Percentiles rank a stretch among this genome's conserved stretches.
These are phyloP conservation scores for Firmiana major DNA, from an alignment of 345 rosid genomes.

Conservation along the genomic window DNA sequence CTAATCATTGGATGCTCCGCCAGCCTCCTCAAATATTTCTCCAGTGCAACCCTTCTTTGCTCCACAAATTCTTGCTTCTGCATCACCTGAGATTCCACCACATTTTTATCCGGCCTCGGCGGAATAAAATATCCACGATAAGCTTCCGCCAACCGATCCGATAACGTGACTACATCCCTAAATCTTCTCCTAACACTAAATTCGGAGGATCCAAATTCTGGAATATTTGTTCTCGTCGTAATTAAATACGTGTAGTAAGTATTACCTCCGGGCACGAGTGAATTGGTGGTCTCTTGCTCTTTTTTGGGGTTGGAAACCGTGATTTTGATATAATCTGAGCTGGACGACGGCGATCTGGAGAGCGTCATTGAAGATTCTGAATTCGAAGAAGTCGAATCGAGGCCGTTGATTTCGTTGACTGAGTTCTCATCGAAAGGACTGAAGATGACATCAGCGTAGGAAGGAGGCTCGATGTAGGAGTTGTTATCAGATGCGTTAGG, in stretches of 20 bases:
- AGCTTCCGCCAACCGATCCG: slow-evolving; percentile 79
- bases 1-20: slow-evolving; percentile 67
- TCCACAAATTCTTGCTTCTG: slow-evolving; percentile 96
- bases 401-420: slow-evolving; percentile 25
- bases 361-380: slow-evolving; percentile 39
- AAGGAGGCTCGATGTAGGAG: slow-evolving; percentile 86
- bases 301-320: slow-evolving; percentile 87
- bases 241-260: slow-evolving; percentile 68
- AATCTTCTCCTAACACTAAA: slow-evolving; percentile 81
- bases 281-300: slow-evolving; percentile 72
- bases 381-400: slow-evolving; percentile 39
- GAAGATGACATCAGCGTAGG: slow-evolving; percentile 81
- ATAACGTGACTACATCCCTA: slow-evolving; percentile 71
- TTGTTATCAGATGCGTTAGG: slow-evolving; percentile 31
- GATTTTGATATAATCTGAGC: slow-evolving; percentile 59
- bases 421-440: slow-evolving; percentile 69
- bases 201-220: slow-evolving; percentile 60
- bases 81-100: slow-evolving; percentile 95
- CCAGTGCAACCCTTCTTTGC: slow-evolving; percentile 83
- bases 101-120: slow-evolving; percentile 89
- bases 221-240: slow-evolving; percentile 76
- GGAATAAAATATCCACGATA: slow-evolving; percentile 84
- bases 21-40: slow-evolving; percentile 76
- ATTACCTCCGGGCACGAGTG: slow-evolving; percentile 75
- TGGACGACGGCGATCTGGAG: slow-evolving; percentile 57